Percentiles rank a stretch among this genome's conserved stretches.
Evolutionary conservation across 257 asterid genomes (phyloP).

Genomic region (Rubia yunnanensis): DNA sequence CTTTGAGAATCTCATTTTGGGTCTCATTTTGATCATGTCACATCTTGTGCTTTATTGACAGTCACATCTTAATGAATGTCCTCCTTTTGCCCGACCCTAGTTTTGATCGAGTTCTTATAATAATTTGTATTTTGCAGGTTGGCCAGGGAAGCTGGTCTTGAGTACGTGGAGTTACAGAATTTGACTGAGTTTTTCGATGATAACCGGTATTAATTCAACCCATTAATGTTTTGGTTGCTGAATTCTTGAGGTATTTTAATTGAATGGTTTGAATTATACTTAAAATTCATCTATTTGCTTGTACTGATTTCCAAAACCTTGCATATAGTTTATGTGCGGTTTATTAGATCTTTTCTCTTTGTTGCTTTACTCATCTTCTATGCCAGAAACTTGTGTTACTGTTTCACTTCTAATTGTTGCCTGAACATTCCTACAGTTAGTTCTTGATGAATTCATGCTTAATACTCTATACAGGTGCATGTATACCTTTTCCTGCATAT

Average conservation of each 20-base stretch:
- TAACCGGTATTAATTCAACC: constrained; percentile 43
- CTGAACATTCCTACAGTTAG: background rate
- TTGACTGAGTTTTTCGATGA: constrained; percentile 92
- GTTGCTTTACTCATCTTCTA: background rate
- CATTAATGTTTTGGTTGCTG: background rate
- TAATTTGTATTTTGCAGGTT: constrained; percentile 46
- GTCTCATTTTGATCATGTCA: background rate
- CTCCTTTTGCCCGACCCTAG: background rate
- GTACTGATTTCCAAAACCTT: background rate
- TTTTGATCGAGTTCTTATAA: background rate
- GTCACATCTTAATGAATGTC: background rate
- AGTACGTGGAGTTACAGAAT: constrained; percentile 78
- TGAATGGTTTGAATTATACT: background rate
- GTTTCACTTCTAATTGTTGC: background rate
- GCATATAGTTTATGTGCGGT: background rate
- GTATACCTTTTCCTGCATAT: background rate
- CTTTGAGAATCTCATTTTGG: constrained; percentile 1
- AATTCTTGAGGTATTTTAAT: background rate
- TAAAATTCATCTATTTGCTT: background rate
- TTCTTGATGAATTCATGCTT: background rate
- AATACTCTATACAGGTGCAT: background rate
- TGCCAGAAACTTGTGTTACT: background rate
- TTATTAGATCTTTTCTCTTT: background rate
- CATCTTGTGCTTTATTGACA: background rate
- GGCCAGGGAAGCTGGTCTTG: constrained; percentile 97